Conservation (phyloP, 1,139 yeast genomes). For the Saccharomyces hybrid region DNA sequence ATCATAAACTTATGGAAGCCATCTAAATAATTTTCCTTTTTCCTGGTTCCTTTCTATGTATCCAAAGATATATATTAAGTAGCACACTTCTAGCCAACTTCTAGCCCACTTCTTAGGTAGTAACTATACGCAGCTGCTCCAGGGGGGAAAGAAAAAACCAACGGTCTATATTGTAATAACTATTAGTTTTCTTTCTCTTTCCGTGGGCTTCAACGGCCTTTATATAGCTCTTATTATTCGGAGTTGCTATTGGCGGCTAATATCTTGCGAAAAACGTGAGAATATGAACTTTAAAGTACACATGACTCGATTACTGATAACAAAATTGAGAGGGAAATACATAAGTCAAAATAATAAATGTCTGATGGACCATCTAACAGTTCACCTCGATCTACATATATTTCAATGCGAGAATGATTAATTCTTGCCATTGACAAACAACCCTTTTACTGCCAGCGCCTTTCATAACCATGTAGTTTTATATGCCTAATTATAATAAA, state of each 20-base stretch:
- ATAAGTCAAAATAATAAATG: not conserved
- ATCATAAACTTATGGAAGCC: not conserved
- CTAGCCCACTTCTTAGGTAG: not conserved
- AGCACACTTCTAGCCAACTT: too few relatives aligned
- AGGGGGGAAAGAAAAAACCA: not conserved
- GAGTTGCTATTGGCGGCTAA: not conserved
- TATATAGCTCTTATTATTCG: not conserved
- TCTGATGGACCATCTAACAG: not conserved
- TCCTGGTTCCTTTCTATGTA: not conserved
- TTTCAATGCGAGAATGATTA: not conserved
- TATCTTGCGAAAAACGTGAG: not conserved
- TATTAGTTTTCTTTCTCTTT: not conserved
- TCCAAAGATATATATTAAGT: not conserved
- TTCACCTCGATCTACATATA: not conserved
- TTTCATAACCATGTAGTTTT: not conserved
- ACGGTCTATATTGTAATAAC: not conserved
- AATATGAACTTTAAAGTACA: not conserved
- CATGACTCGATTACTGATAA: not conserved
- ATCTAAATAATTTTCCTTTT: not conserved
- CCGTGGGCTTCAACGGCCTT: not conserved
- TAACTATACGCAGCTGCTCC: not conserved
- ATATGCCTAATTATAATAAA: not conserved
- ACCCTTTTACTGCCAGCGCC: not conserved
- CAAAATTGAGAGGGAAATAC: not conserved
- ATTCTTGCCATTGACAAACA: not conserved